These are phyloP conservation scores for Leccinellum rugosiceps DNA, from an alignment of 768 basidiomycete genomes.

Conservation along the genomic window DNA sequence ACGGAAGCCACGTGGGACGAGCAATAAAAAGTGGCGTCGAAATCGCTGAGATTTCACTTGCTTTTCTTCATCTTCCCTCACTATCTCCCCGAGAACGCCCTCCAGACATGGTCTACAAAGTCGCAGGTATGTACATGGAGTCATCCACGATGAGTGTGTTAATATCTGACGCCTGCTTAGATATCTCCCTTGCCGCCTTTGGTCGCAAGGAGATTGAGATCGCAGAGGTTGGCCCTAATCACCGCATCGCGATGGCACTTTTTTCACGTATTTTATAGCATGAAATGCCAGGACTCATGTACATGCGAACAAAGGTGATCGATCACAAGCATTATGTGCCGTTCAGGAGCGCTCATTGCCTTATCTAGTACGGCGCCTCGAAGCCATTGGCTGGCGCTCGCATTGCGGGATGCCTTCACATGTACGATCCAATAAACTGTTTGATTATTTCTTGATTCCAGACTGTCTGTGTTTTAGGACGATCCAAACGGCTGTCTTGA, in stretches of 20 bases:
- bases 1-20: conserved; percentile 29
- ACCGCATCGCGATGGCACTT: conserved; percentile 9
- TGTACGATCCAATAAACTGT: conserved; percentile 47
- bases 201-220: conserved; percentile 99
- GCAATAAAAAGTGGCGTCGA: conserved; percentile 27
- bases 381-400: conserved; percentile 93
- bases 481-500: conserved; percentile 97
- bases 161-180: conserved; percentile 36
- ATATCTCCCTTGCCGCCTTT: conserved; percentile 97
- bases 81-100: conserved; percentile 13
- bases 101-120: conserved; percentile 77
- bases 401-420: conserved; percentile 97
- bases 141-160: neutral
- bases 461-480: conserved; percentile 58
- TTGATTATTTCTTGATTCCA: neutral
- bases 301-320: conserved; percentile 78
- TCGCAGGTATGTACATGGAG: conserved; percentile 58
- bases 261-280: conserved; percentile 43
- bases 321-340: neutral
- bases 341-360: conserved; percentile 10
- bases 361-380: conserved; percentile 62
- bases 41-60: conserved; percentile 11
- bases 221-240: conserved; percentile 71
- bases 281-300: conserved; percentile 97
- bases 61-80: conserved; percentile 27